phyloP scores from a whole-genome alignment of 345 rosid species.

The Euphorbia lathyris region DNA sequence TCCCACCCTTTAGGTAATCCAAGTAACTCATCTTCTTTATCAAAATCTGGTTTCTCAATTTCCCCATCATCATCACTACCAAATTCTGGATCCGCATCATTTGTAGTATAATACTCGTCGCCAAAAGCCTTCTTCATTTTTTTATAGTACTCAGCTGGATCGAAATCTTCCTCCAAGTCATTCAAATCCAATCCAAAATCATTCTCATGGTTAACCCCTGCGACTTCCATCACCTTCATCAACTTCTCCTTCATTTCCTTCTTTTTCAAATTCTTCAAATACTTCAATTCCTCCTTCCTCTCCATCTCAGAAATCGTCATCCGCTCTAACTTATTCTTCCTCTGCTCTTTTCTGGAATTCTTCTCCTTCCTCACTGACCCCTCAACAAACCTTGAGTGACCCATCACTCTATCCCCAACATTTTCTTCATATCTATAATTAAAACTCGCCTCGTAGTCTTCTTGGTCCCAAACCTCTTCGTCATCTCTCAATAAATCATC shows the following conservation, averaged over 20 bases:
- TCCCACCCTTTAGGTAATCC: constrained; percentile 79
- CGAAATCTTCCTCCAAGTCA: constrained; percentile 69
- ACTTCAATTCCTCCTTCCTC: constrained; percentile 80
- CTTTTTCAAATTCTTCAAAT: constrained; percentile 85
- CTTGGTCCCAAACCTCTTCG: constrained; percentile 52
- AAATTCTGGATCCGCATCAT: constrained; percentile 50
- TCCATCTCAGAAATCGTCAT: constrained; percentile 58
- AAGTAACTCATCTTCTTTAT: constrained; percentile 79
- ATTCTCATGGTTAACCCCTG: constrained; percentile 58
- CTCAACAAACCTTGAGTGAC: constrained; percentile 67
- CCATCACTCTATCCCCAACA: constrained; percentile 62
- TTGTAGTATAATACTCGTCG: constrained; percentile 59
- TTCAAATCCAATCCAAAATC: constrained; percentile 34
- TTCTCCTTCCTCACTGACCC: constrained; percentile 86
- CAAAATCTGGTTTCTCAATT: constrained; percentile 74
- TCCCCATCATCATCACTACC: constrained; percentile 43
- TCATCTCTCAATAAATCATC: constrained; percentile 53
- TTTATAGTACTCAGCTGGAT: constrained; percentile 71
- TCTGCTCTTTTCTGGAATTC: constrained; percentile 58
- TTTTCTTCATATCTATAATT: constrained; percentile 66
- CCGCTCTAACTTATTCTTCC: constrained; percentile 74
- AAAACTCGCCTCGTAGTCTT: constrained; percentile 46
- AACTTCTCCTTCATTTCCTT: constrained; percentile 76
- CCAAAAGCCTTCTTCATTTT: constrained; percentile 71
- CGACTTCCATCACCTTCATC: constrained; percentile 58